Base-by-base conservation (phyloP, 257 asterid genomes). In the Fraxinus quadrangulata region DNA sequence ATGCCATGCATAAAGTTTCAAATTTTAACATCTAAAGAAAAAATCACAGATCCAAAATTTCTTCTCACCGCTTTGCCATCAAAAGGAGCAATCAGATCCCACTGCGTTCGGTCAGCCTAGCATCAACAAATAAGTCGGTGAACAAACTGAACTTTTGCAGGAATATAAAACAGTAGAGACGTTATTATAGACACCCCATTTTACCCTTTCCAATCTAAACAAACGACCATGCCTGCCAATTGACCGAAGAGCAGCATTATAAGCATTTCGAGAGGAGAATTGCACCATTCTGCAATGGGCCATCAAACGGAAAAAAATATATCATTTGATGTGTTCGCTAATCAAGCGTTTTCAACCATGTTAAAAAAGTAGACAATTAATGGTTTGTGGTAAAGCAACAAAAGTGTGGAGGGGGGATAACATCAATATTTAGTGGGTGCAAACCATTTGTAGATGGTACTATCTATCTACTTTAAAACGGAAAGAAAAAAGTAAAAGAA, bases 11-110 rank as follows among this genome's bases (percentile, higher is more conserved):
- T 45, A 59, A 26, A 69, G 19, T 31, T 69, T 73, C 65, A 72
- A 77, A 10, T 26, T 26, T 45, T 21, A 49, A 63, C 11, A 47
- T 59, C 12, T 23, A 37, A 83, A 56, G n/a, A 24, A 67, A 54
- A 73, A 69, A 39, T 40, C 74, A 56, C 4, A 54, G 77, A 81
- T 54, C 30, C 19, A 71, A 70, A 26, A 72, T 28, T 73, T 47
- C 79, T 73, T 82, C 96, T 89, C 88, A 95, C 99, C 79, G 91
- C 78, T 90, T 93, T 95, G 76, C 98, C 99, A 76, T 88, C 92
- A 78, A 81, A 89, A 31, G 91, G 83, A 78, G 80, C 67, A 73
- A 79, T 19, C 12, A 71, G 9, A 80, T 91, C 94, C 96, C 96
- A 95, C 7, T 82, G 85, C 69, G 82, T 45, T 73, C 85, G 87